A percentile compares a stretch with the other conserved stretches of the same genome.
Evolutionary conservation across 2,329 filamentous ascomycete genomes (phyloP).

Genomic region (Colletotrichum sp.): DNA sequence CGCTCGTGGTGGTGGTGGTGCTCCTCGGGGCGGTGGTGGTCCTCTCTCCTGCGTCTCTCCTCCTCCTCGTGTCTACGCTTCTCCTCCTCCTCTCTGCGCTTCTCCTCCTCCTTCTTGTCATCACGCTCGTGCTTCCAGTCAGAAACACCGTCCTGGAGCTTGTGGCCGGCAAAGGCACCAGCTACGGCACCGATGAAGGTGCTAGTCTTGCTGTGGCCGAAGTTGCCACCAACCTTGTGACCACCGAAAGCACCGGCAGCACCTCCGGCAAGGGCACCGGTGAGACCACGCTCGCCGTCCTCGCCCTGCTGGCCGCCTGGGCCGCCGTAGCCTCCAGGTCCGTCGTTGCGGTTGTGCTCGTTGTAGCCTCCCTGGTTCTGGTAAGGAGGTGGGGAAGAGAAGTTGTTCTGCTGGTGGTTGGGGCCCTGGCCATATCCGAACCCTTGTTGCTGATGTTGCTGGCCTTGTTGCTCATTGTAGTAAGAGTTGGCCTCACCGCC

Average conservation of each 20-base stretch:
- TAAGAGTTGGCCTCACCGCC: slow-evolving; percentile 13
- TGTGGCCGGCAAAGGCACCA: slow-evolving; percentile 46
- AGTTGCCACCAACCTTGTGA: slow-evolving; percentile 42
- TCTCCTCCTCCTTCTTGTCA: slow-evolving; percentile 40
- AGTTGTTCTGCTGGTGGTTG: slow-evolving; percentile 10
- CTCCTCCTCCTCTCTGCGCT: slow-evolving; percentile 19
- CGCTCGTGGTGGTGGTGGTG: slow-evolving; percentile 19
- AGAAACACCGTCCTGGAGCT: slow-evolving; percentile 41
- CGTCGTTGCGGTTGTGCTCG: slow-evolving; percentile 10
- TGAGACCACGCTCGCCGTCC: slow-evolving; percentile 45
- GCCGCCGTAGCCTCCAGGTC: slow-evolving; percentile 12
- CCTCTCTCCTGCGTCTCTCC: slow-evolving; percentile 24
- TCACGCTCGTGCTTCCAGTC: slow-evolving; percentile 45
- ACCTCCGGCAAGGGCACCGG: slow-evolving; percentile 44
- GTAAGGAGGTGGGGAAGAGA: slow-evolving; percentile 4
- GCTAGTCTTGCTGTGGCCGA: slow-evolving; percentile 40
- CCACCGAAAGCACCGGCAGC: slow-evolving; percentile 45
- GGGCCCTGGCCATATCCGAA: slow-evolving; percentile 10
- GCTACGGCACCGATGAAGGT: slow-evolving; percentile 43
- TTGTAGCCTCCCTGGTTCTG: slow-evolving; percentile 4
- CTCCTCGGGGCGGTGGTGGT: neutral
- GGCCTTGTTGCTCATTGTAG: slow-evolving; percentile 5
- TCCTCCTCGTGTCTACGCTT: slow-evolving; percentile 29
- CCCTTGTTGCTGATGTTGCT: neutral
- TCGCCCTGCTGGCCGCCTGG: slow-evolving; percentile 26